Percentiles rank a stretch among this genome's conserved stretches.
Conservation (phyloP, 306 rosid species). For the Corylus avellana region DNA sequence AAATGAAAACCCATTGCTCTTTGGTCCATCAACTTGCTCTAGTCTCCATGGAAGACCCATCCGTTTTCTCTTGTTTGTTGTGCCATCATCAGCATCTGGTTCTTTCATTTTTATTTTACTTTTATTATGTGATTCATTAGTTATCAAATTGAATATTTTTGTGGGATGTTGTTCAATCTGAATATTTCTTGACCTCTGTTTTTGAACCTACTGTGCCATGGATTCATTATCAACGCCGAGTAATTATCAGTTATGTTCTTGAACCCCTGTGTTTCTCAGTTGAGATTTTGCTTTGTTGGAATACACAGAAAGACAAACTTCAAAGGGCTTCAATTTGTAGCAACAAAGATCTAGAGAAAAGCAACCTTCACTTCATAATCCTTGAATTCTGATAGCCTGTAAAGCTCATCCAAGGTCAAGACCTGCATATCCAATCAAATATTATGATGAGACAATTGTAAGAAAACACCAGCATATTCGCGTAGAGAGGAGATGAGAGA, state of each 20-base stretch:
- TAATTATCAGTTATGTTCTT: too few species aligned
- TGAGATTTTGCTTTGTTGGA: too few species aligned
- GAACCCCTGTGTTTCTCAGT: too few species aligned
- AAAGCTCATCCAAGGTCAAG: slow-evolving; percentile 61
- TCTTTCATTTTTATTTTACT: slow-evolving; percentile 4
- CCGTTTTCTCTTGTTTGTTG: slow-evolving; percentile 39
- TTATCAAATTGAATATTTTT: too few species aligned
- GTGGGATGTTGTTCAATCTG: too few species aligned
- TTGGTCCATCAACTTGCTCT: slow-evolving; percentile 19
- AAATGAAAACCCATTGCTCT: background rate
- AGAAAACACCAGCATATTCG: background rate
- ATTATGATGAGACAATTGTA: background rate
- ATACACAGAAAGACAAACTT: too few species aligned
- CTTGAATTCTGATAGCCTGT: slow-evolving; percentile 68
- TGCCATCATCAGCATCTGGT: background rate
- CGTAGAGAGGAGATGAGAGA: too few species aligned
- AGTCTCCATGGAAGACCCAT: background rate
- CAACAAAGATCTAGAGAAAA: slow-evolving; percentile 41
- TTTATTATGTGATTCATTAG: background rate
- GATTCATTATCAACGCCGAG: too few species aligned
- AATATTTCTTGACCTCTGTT: too few species aligned
- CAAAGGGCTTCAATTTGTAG: too few species aligned
- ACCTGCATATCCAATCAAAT: slow-evolving; percentile 46
- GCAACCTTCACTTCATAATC: slow-evolving; percentile 87
- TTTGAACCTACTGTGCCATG: too few species aligned